These are phyloP conservation scores for Serendipita sp. DNA, from an alignment of 768 basidiomycete species.

Conservation along the genomic window DNA sequence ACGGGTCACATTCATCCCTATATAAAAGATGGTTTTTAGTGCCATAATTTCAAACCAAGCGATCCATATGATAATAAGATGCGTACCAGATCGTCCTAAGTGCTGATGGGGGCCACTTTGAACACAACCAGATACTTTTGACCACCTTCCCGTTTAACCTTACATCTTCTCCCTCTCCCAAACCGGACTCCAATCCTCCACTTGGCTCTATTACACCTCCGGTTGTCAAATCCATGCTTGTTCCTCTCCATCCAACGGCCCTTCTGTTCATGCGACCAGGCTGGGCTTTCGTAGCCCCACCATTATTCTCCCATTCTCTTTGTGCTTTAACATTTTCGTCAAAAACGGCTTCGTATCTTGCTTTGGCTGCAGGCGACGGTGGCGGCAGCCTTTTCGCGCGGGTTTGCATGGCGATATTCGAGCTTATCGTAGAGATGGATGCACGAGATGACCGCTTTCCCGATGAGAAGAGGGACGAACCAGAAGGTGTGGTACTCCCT, in stretches of 20 bases:
- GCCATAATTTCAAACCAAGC: too few species aligned
- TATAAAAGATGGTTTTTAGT: background rate
- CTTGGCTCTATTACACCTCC: slow-evolving; percentile 22
- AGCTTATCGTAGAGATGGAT: background rate
- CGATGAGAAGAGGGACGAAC: background rate
- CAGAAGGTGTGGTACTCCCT: slow-evolving; percentile 10
- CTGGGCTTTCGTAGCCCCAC: slow-evolving; percentile 17
- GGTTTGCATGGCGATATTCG: background rate
- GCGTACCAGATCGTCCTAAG: slow-evolving; percentile 53
- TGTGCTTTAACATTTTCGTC: slow-evolving; percentile 37
- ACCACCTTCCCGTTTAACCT: slow-evolving; percentile 40
- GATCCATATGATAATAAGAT: background rate
- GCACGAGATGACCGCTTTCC: background rate
- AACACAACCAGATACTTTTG: slow-evolving; percentile 44
- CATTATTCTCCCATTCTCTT: slow-evolving; percentile 20
- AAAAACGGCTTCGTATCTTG: slow-evolving; percentile 54
- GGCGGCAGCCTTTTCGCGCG: slow-evolving; percentile 25
- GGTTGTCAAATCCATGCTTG: slow-evolving; percentile 50
- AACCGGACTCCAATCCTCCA: slow-evolving; percentile 4
- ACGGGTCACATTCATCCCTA: slow-evolving; percentile 58
- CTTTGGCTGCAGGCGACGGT: slow-evolving; percentile 43
- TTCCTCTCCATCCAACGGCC: slow-evolving; percentile 57
- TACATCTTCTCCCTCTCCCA: slow-evolving; percentile 28
- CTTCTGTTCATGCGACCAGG: slow-evolving; percentile 23
- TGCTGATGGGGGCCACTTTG: slow-evolving; percentile 34